Conservation (phyloP, 371 early-diverging fungal species). For the Mucor circinelloides region DNA sequence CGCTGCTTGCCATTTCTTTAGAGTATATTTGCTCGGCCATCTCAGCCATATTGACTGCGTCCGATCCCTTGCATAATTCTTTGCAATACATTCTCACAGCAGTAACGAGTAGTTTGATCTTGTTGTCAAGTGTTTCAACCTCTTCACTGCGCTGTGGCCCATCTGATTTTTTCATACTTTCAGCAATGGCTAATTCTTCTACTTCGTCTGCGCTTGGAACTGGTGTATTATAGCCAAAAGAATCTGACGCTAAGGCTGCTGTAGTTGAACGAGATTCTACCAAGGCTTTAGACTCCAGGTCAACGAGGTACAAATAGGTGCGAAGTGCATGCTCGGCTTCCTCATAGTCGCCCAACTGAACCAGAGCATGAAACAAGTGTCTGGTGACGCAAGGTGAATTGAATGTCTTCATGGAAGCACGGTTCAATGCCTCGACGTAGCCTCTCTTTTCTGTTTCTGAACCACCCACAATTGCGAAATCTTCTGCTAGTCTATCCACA, state of each 20-base stretch:
- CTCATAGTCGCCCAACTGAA: conserved; percentile 68
- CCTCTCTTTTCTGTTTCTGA: conserved; percentile 19
- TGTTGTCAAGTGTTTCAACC: conserved; percentile 33
- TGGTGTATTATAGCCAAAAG: conserved; percentile 18
- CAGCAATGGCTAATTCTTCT: not conserved
- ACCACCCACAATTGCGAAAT: conserved; percentile 55
- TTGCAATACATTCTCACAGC: conserved; percentile 53
- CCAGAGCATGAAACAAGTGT: conserved; percentile 58
- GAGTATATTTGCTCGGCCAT: conserved; percentile 35
- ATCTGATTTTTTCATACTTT: not conserved
- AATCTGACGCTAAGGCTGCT: conserved; percentile 30
- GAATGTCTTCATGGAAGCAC: conserved; percentile 65
- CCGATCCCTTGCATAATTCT: conserved; percentile 39
- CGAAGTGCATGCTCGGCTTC: conserved; percentile 70
- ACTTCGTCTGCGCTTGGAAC: conserved; percentile 7
- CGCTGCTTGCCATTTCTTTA: conserved; percentile 13
- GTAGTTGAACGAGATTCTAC: conserved; percentile 22
- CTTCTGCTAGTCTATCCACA: conserved; percentile 60
- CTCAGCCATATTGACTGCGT: conserved; percentile 53
- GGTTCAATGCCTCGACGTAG: conserved; percentile 55
- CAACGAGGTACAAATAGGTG: conserved; percentile 61
- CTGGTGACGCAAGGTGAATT: conserved; percentile 72
- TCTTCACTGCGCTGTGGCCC: conserved; percentile 31
- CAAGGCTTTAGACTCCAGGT: conserved; percentile 27
- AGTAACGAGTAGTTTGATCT: conserved; percentile 41